These are phyloP conservation scores for Suillus americanus DNA, from an alignment of 768 basidiomycete species.

Conservation along the genomic window DNA sequence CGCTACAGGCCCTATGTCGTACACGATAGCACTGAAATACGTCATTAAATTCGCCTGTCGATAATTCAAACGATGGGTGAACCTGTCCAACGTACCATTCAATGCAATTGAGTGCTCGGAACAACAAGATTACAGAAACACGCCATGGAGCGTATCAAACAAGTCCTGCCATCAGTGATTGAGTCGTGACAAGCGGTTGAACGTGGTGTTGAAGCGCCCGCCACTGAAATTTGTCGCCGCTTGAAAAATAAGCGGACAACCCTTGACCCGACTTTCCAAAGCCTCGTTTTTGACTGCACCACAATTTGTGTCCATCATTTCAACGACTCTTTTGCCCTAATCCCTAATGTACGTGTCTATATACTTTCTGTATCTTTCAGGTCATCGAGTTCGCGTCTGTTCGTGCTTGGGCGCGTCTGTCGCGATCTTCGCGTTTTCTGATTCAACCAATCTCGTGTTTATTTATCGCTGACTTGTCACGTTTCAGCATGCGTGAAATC, in stretches of 20 bases:
- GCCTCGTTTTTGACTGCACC: conserved; percentile 36
- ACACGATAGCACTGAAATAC: not conserved
- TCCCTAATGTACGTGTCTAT: conserved; percentile 32
- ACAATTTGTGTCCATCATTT: conserved; percentile 36
- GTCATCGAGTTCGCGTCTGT: not conserved
- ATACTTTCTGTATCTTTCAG: not conserved
- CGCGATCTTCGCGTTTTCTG: conserved; percentile 24
- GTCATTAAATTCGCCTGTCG: not conserved
- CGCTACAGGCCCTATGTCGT: not conserved
- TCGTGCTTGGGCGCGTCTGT: conserved; percentile 28
- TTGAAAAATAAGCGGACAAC: conserved; percentile 37
- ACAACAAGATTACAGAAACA: not conserved
- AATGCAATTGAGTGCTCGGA: not conserved
- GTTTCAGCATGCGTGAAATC: conserved; percentile 93
- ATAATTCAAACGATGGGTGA: not conserved
- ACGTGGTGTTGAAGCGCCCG: conserved; percentile 10
- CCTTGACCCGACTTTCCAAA: conserved; percentile 34
- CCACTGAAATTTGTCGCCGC: conserved; percentile 32
- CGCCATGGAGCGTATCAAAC: not conserved
- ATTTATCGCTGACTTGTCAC: conserved; percentile 24
- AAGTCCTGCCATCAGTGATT: not conserved
- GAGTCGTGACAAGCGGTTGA: not conserved
- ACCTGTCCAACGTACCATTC: not conserved
- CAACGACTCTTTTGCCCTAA: conserved; percentile 21
- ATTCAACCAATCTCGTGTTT: conserved; percentile 18